These are phyloP conservation scores for Fusarium subglutinans DNA, from an alignment of 2,329 filamentous ascomycete species.

Conservation along the genomic window DNA sequence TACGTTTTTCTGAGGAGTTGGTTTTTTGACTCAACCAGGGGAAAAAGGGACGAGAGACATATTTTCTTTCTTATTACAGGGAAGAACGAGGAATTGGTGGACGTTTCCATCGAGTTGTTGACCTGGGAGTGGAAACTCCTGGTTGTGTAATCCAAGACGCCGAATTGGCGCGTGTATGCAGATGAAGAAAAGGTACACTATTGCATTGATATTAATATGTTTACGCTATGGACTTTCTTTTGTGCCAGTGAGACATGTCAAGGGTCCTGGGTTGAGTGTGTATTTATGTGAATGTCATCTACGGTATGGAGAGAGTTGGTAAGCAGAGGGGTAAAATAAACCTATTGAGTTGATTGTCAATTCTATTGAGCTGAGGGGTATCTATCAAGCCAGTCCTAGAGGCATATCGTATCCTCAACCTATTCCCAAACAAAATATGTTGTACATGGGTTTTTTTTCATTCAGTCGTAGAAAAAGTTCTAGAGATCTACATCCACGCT, in stretches of 20 bases:
- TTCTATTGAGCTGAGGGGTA: slow-evolving; percentile 42
- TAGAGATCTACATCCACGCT: not conserved
- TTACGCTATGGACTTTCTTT: not conserved
- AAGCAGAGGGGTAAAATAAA: not conserved
- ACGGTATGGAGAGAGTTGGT: not conserved
- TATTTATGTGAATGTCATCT: not conserved
- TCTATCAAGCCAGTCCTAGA: slow-evolving; percentile 26
- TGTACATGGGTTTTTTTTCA: slow-evolving; percentile 5
- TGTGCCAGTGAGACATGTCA: not conserved
- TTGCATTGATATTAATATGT: slow-evolving; percentile 10
- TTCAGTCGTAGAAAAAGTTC: slow-evolving; percentile 12
- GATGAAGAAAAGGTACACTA: slow-evolving; percentile 23
- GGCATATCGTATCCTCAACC: not conserved
- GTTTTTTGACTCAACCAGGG: slow-evolving; percentile 26
- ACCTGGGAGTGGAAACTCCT: slow-evolving; percentile 18
- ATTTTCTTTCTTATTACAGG: slow-evolving; percentile 13
- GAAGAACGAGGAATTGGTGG: slow-evolving; percentile 8
- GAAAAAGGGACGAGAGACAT: slow-evolving; percentile 24
- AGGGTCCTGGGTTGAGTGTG: not conserved
- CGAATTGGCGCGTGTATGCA: slow-evolving; percentile 32
- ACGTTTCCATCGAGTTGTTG: slow-evolving; percentile 8
- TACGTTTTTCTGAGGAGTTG: slow-evolving; percentile 31
- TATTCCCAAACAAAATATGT: slow-evolving; percentile 6
- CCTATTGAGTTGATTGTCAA: slow-evolving; percentile 14
- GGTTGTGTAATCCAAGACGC: slow-evolving; percentile 34